Evolutionary conservation across 2,329 filamentous ascomycete species (phyloP), one percentile per base, ranked within the genome.

Genomic region (Fusarium sp.): DNA sequence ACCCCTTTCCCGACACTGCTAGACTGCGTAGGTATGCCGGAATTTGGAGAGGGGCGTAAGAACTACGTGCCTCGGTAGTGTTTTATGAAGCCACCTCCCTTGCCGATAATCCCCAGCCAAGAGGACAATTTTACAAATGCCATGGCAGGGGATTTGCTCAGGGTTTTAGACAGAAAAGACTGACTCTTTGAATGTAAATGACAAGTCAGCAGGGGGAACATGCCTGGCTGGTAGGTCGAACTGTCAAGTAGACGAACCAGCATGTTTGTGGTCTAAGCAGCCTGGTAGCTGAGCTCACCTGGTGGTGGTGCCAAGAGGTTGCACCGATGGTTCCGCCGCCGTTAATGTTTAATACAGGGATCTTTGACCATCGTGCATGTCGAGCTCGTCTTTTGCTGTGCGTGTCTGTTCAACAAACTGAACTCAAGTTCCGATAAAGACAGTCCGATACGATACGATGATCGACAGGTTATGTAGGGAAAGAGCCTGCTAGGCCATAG

Each of bases 281-380:
- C 46, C 61, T 24, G 22, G 22, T 28, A 28, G 8, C 8, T 28
- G 50, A 44, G 51, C 48, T 54, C 36, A 42, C 50, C 38, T 15
- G 40, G 34, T 58, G 22, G 38, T 48, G 48, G 26, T 53, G 66
- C 66, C 61, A 66, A 63, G 66, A 68, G 33, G 66, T 69, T 68
- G 61, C 66, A 53, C 61, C 66, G 34, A 69, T 66, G 46, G 46
- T 48, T 57, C 66, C 46, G 51, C 46, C 55, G 33, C 50, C 28
- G 61, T 69, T 62, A 26, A 66, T 61, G 54, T 49, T 61, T 60
- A 36, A 48, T 49, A 43, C 66, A 66, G 44, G 62, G 54, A 40
- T 49, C 20, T 39, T 69, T 44, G 33, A 28, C 31, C 46, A 52
- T 53, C 18, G 66, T 57, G 28, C 42, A 69, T 69, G 20, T 49